These are phyloP conservation scores for Mucor saturninus DNA, from an alignment of 371 early-diverging fungal species.

Conservation along the genomic window DNA sequence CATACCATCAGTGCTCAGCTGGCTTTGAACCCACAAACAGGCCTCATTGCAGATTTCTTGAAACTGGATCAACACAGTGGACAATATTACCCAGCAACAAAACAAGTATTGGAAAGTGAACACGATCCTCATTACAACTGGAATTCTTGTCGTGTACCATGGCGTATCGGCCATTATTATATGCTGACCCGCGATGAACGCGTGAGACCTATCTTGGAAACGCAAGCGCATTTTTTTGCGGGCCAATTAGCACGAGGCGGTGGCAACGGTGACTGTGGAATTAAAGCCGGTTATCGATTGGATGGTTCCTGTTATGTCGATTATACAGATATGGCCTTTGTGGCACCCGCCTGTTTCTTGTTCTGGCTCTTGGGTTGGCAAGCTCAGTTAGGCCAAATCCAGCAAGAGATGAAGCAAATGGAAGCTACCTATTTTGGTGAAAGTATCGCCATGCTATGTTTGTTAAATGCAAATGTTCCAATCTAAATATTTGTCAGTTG, in stretches of 20 bases:
- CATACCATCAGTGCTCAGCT: slow-evolving; percentile 48
- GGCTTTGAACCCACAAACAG: slow-evolving; percentile 56
- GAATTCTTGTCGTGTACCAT: slow-evolving; percentile 65
- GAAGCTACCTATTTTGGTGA: slow-evolving; percentile 70
- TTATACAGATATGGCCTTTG: slow-evolving; percentile 67
- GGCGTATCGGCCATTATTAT: slow-evolving; percentile 67
- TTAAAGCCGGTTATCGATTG: slow-evolving; percentile 62
- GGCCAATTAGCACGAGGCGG: slow-evolving; percentile 43
- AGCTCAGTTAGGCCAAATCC: slow-evolving; percentile 40
- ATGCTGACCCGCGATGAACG: slow-evolving; percentile 60
- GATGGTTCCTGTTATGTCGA: slow-evolving; percentile 56
- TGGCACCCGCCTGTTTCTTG: slow-evolving; percentile 62
- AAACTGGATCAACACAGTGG: slow-evolving; percentile 44
- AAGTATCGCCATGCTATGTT: slow-evolving; percentile 61
- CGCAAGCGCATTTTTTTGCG: slow-evolving; percentile 64
- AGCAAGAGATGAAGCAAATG: slow-evolving; percentile 56
- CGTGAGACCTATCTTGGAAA: slow-evolving; percentile 52
- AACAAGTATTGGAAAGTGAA: slow-evolving; percentile 56
- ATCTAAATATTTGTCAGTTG: slow-evolving; percentile 12
- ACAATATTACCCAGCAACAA: slow-evolving; percentile 48
- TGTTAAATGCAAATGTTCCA: slow-evolving; percentile 56
- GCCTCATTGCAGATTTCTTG: slow-evolving; percentile 67
- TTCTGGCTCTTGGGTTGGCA: slow-evolving; percentile 64
- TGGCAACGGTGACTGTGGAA: slow-evolving; percentile 43
- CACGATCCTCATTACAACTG: slow-evolving; percentile 60